Conservation (phyloP, 805 yeast genomes). For the Lipomyces spencermartinsiae region DNA sequence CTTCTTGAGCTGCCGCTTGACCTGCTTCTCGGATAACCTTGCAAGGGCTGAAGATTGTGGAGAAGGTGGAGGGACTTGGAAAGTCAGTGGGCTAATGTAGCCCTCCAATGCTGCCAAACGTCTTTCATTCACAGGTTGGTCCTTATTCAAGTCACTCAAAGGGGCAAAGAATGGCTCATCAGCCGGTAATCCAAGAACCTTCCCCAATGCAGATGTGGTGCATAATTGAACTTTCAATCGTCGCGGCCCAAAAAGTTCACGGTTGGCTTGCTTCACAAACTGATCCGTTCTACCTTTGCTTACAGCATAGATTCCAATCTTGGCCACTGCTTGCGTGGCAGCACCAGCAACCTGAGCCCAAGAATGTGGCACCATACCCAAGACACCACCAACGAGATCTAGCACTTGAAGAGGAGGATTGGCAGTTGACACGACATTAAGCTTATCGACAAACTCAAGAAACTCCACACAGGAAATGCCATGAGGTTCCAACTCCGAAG, state of each 20-base stretch:
- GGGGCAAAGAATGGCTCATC: not conserved
- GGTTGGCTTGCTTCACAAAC: not conserved
- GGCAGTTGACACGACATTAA: not conserved
- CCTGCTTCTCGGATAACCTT: not conserved
- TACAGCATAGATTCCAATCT: not conserved
- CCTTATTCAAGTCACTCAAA: too few species aligned
- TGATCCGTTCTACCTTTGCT: not conserved
- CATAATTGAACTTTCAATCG: not conserved
- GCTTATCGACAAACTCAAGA: not conserved
- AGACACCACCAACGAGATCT: not conserved
- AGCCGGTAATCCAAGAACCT: not conserved
- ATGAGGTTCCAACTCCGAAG: not conserved
- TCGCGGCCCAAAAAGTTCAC: not conserved
- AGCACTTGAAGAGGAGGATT: not conserved
- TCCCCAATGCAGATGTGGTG: not conserved
- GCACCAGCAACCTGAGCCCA: not conserved
- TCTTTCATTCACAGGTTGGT: not conserved
- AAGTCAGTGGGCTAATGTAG: not conserved
- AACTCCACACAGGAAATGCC: not conserved
- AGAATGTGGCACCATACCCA: not conserved
- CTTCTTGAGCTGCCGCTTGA: not conserved
- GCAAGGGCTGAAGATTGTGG: not conserved
- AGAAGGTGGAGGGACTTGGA: not conserved
- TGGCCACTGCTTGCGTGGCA: not conserved
- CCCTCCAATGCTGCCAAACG: not conserved